Base-by-base conservation (phyloP, 1,139 yeast species). In the Hanseniaspora sp. region DNA sequence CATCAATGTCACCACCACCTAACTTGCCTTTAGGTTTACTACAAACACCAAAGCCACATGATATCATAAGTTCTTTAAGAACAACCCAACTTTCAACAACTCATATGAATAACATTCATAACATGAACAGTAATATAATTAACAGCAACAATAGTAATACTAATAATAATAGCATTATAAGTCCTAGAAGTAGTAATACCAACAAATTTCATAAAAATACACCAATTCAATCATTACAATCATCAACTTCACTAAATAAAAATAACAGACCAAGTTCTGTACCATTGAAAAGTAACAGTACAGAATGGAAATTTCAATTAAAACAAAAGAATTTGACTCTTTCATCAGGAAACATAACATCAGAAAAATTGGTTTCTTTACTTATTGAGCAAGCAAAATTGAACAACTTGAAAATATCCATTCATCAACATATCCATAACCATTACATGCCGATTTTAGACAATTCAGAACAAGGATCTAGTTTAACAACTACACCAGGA, bases 371-470 rank as follows among this genome's bases (percentile, higher is more conserved):
- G 18, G 88, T 78, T 0, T 79, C 78, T 53, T 72, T 74, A 57
- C 67, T 84, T 9, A 73, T 83, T 11, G 76, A 78, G 38, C 75
- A 81, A 55, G 95, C 95, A 0, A 78, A 78, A 56, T 69, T 71
- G 45, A 72, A 78, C 59, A 76, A 79, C 34, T 73, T 85, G 56
- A 76, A 79, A 55, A 74, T 87, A 11, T 80, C 87, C 5, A 78
- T 87, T 17, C 95, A 86, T 67, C 95, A 87, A 64, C 95, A 87
- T 67, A 82, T 86, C 53, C 69, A 67, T 55, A 62, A 67, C 48
- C 87, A 84, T 63, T 86, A 83, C 63, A 63, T 63, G 23, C 57
- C 61, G 23, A 56, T 55, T 12, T 35, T 54, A 15, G 55, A 49
- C 43, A 53, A 48, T 40, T 54, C 34, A 51, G 56, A 38, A n/a